Evolutionary conservation across 208 protist species (phyloP).

Genomic region (Leishmania aethiopica): DNA sequence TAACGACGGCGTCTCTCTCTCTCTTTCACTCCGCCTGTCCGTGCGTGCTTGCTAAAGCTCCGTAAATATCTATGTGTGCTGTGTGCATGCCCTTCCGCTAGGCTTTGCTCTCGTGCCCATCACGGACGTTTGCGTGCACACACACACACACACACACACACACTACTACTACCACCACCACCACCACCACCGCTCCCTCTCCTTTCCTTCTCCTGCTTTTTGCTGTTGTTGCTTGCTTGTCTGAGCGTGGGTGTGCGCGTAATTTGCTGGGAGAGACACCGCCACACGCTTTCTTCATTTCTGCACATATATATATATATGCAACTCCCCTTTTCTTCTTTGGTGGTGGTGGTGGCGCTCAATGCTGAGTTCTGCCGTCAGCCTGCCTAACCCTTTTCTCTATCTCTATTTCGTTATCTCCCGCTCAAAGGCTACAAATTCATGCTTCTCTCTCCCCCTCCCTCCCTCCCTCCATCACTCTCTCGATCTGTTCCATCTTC

Average conservation of each 20-base stretch:
- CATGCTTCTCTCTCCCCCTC: neutral
- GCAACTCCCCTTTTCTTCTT: neutral
- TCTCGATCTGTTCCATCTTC: neutral
- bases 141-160: slow-evolving; percentile 1
- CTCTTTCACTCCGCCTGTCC: neutral
- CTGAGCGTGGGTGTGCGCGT: neutral
- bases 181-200: neutral
- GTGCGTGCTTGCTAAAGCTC: neutral
- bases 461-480: neutral
- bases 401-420: neutral
- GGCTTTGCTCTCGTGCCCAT: neutral
- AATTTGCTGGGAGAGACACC: neutral
- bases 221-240: neutral
- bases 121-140: neutral
- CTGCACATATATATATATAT: neutral
- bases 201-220: neutral
- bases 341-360: neutral
- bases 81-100: neutral
- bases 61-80: neutral
- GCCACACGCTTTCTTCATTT: neutral
- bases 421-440: neutral
- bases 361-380: neutral
- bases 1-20: neutral
- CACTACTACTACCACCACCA: neutral
- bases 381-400: neutral